Evolutionary conservation across 495 filamentous ascomycete genomes (phyloP).

Genomic region (Xylaria castorea): DNA sequence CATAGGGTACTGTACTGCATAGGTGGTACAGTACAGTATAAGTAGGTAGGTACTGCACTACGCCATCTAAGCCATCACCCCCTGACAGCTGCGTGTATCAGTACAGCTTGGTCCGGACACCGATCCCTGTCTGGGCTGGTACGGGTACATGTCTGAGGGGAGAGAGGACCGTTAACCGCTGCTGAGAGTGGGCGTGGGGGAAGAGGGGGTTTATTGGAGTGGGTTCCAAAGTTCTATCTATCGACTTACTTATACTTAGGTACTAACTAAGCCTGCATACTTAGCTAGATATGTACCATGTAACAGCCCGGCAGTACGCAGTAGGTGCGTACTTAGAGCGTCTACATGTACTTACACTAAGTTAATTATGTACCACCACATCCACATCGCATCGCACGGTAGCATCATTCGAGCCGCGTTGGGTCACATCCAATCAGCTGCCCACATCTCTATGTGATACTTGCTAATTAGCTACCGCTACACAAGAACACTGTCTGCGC

Average conservation of each 20-base stretch:
- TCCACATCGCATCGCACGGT: not conserved
- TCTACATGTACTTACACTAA: too few species aligned
- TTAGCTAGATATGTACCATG: too few species aligned
- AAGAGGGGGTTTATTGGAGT: not conserved
- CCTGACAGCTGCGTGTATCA: conserved; percentile 23
- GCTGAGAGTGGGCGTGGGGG: conserved; percentile 9
- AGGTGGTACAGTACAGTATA: too few species aligned
- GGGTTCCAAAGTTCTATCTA: too few species aligned
- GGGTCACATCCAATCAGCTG: not conserved
- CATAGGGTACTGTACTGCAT: too few species aligned
- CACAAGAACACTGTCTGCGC: not conserved
- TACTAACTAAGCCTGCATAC: not conserved
- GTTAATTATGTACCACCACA: too few species aligned
- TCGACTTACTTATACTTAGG: not conserved
- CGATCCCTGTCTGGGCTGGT: not conserved
- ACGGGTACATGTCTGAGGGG: not conserved
- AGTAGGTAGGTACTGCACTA: too few species aligned
- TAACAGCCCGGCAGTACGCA: too few species aligned
- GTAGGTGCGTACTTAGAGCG: too few species aligned
- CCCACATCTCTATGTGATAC: not conserved
- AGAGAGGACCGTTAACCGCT: not conserved
- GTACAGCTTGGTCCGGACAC: not conserved
- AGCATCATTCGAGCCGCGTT: not conserved
- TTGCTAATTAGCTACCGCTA: not conserved
- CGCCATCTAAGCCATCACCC: conserved; percentile 9